Evolutionary conservation across 306 rosid species (phyloP), one percentile per base, ranked within the genome.

Genomic region (Cicer arietinum): DNA sequence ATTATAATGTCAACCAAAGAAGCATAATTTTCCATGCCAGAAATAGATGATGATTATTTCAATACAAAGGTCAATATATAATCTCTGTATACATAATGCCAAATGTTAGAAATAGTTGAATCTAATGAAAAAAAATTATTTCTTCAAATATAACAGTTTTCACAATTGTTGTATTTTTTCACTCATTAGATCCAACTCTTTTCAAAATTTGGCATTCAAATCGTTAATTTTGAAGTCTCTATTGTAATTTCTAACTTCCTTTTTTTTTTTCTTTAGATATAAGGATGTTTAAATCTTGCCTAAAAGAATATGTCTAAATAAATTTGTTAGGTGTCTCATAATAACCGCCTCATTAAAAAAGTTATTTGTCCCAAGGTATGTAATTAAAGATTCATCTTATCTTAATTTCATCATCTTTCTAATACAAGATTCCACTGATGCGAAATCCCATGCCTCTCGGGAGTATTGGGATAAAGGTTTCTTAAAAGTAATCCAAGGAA

Each of bases 21-120:
- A 68, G 77, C 62, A 73, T 77, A 66, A 79, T n/a, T 18, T 42
- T 56, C 75, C 57, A 84, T 66, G 79, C 79, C 59, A 7, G 78
- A 71, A 77, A 71, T 40, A 17, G 46, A 51, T 75, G 74, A 63
- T 79, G 86, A 40, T 75, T 46, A 25, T 67, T 69, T 79, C 66
- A 63, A 70, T 46, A 56, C 37, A 56, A 66, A 64, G 71, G 83
- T 83, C 80, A 83, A 82, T 30, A 30, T 30, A 30, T 18, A 35
- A 74, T 69, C 18, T 47, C 45, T 20, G 43, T 25, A 8, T 43
- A 82, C 22, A 42, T 52, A 53, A 52, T 52, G 74, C 76, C 71
- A 67, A 51, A 12, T 41, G 51, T 48, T 25, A 0, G 3, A 25
- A 25, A 25, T 25, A 25, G 35, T 25, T 25, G 4, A 25, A 25